These are phyloP conservation scores for Syzygium aromaticum DNA, from an alignment of 345 rosid species.

Conservation along the genomic window DNA sequence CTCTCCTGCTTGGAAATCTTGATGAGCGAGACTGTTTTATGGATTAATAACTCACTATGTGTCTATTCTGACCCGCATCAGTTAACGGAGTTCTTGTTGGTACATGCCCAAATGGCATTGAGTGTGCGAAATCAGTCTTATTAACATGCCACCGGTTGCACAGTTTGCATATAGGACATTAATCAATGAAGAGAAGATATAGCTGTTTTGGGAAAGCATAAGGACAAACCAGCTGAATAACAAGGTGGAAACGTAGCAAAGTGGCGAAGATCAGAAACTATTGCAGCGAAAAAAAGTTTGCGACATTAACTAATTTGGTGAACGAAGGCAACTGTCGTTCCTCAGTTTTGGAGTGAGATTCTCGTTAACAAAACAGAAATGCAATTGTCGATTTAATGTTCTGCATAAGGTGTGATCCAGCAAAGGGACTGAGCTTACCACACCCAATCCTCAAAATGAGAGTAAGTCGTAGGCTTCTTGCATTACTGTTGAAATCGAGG, in stretches of 20 bases:
- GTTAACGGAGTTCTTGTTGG: background rate
- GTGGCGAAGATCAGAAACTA: background rate
- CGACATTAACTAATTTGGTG: background rate
- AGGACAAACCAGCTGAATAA: background rate
- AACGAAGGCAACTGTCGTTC: background rate
- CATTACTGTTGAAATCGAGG: background rate
- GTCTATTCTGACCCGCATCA: background rate
- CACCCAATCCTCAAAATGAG: background rate
- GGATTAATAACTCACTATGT: background rate
- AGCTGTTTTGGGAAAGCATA: background rate
- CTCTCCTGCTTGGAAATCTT: constrained; percentile 18
- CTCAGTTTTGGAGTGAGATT: background rate
- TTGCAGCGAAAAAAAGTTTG: background rate
- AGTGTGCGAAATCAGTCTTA: background rate
- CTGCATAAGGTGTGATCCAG: background rate
- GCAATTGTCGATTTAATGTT: background rate
- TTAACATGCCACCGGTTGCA: background rate
- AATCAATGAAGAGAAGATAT: background rate
- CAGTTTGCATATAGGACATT: background rate
- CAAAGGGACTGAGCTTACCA: background rate
- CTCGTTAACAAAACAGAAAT: background rate
- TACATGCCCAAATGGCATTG: background rate
- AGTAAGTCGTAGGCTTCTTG: background rate
- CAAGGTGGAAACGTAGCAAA: background rate
- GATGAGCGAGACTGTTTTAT: background rate